These are phyloP conservation scores for Chenopodium berlandieri DNA, from an alignment of 148 eudicot genomes.

Conservation along the genomic window DNA sequence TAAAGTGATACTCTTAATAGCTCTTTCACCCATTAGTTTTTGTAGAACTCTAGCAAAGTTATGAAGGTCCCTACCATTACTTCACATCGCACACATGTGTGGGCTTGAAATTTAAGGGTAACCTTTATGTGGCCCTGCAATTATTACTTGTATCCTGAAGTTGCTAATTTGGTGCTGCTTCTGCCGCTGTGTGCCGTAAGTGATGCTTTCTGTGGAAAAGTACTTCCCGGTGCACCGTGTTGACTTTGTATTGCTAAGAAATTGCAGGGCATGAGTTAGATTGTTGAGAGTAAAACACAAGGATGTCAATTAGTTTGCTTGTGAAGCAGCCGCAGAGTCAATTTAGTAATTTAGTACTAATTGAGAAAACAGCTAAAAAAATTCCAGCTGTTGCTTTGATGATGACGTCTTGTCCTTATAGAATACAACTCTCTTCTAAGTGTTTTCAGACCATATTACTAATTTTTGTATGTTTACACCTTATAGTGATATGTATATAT, in stretches of 20 bases:
- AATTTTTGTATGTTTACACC: background rate
- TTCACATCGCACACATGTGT: background rate
- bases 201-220: background rate
- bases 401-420: constrained; percentile 24
- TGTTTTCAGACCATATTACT: constrained; percentile 4
- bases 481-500: background rate
- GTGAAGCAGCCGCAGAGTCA: constrained; percentile 6
- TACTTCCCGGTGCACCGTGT: background rate
- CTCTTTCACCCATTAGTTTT: background rate
- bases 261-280: background rate
- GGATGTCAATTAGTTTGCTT: constrained; percentile 19
- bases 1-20: background rate
- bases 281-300: background rate
- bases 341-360: background rate
- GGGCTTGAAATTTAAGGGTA: background rate
- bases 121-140: background rate
- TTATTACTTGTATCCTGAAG: background rate
- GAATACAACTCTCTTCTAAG: background rate
- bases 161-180: background rate
- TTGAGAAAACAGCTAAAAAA: constrained; percentile 16
- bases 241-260: background rate
- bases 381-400: constrained; percentile 30
- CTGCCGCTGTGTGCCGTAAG: background rate
- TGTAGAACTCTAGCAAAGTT: background rate
- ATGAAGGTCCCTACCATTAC: background rate